phyloP scores from a whole-genome alignment of 2,329 filamentous ascomycete genomes.

The Xylaria sp. region DNA sequence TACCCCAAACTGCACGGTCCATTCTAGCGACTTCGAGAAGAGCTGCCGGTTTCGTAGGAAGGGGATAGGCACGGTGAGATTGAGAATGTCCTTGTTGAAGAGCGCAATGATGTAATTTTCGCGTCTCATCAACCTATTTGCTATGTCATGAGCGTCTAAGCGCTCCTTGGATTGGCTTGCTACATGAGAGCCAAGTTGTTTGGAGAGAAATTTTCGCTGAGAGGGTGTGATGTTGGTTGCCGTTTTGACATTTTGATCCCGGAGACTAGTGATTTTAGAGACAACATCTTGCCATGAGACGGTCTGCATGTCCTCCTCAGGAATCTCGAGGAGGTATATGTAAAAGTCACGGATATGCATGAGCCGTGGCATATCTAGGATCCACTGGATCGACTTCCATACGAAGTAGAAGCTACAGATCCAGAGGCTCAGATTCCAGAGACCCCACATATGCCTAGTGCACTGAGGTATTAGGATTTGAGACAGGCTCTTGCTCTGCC shows the following conservation, averaged over 20 bases:
- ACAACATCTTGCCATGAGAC: conserved; percentile 95
- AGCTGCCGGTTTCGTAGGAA: conserved; percentile 82
- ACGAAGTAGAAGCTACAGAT: conserved; percentile 87
- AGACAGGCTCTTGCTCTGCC: conserved; percentile 66
- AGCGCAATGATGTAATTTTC: conserved; percentile 97
- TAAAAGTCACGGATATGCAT: conserved; percentile 87
- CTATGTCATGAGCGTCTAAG: conserved; percentile 95
- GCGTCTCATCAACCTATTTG: conserved; percentile 93
- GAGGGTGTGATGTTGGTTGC: conserved; percentile 63
- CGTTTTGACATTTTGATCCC: conserved; percentile 88
- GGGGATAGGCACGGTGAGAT: conserved; percentile 86
- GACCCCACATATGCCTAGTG: conserved; percentile 76
- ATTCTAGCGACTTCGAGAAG: conserved; percentile 89
- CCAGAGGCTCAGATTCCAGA: conserved; percentile 84
- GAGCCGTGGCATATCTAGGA: conserved; percentile 78
- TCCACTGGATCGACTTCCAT: conserved; percentile 78
- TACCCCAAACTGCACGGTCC: conserved; percentile 90
- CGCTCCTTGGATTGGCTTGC: conserved; percentile 91
- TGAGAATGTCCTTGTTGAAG: conserved; percentile 95
- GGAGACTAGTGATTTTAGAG: conserved; percentile 81
- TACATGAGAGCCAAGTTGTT: conserved; percentile 69
- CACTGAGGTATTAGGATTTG: conserved; percentile 76
- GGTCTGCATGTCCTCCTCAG: conserved; percentile 86
- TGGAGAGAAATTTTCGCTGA: conserved; percentile 59
- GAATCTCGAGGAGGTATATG: conserved; percentile 81